A percentile compares a stretch with the other conserved stretches of the same genome.
These are phyloP conservation scores for Pseudogymnoascus sp. DNA, from an alignment of 2,329 filamentous ascomycete genomes.

Conservation along the genomic window DNA sequence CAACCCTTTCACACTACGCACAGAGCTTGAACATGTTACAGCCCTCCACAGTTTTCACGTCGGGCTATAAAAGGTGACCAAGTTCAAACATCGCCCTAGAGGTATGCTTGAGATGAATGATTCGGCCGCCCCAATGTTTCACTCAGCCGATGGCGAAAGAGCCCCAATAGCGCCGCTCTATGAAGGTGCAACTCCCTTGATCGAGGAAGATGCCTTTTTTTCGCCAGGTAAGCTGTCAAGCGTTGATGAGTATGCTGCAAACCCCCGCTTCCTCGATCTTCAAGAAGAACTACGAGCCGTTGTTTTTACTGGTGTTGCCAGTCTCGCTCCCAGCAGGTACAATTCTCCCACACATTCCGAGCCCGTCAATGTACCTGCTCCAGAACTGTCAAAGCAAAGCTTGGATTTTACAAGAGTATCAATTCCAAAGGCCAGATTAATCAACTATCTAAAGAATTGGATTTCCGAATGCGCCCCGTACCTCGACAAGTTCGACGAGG, in stretches of 20 bases:
- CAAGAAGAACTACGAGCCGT: constrained; percentile 38
- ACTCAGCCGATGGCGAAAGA: neutral
- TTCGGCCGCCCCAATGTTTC: neutral
- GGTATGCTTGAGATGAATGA: neutral
- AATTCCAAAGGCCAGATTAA: constrained; percentile 7
- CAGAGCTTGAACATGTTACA: neutral
- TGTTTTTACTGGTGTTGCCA: constrained; percentile 32
- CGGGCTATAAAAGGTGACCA: neutral
- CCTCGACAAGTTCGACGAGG: constrained; percentile 49
- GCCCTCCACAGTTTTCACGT: neutral
- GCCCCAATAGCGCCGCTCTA: neutral
- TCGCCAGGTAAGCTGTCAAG: neutral
- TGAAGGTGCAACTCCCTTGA: neutral
- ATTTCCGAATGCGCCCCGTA: constrained; percentile 42
- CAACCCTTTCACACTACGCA: neutral
- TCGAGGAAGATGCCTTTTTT: neutral
- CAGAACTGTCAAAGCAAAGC: constrained; percentile 20
- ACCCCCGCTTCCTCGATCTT: constrained; percentile 37
- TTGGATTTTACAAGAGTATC: constrained; percentile 17
- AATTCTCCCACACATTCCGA: constrained; percentile 25
- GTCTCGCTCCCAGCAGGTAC: constrained; percentile 26
- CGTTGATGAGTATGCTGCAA: constrained; percentile 27
- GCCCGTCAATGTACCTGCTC: neutral
- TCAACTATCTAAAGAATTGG: constrained; percentile 39
- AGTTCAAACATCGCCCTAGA: neutral